phyloP scores from a whole-genome alignment of 768 basidiomycete species.

The Suillus weaverae region DNA sequence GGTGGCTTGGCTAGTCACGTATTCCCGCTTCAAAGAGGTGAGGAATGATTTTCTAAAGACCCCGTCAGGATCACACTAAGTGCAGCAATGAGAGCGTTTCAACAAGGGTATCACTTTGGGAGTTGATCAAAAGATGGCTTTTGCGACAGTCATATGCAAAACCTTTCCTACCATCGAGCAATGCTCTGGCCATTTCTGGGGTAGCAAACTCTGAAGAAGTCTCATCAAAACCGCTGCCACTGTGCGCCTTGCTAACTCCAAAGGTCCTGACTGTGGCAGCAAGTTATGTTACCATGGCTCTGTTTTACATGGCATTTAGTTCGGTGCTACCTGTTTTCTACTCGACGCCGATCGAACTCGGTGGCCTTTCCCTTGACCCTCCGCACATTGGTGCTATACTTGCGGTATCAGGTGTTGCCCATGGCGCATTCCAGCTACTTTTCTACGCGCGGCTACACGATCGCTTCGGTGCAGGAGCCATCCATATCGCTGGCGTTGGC shows the following conservation, averaged over 20 bases:
- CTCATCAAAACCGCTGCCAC: conserved; percentile 35
- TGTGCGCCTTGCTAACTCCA: conserved; percentile 46
- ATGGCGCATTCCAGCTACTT: conserved; percentile 58
- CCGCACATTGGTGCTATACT: conserved; percentile 18
- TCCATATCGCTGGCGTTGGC: conserved; percentile 52
- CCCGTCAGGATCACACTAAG: not conserved
- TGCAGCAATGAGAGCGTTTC: conserved; percentile 33
- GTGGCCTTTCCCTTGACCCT: conserved; percentile 11
- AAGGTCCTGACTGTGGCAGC: conserved; percentile 51
- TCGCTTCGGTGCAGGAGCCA: conserved; percentile 54
- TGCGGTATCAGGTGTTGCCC: conserved; percentile 48
- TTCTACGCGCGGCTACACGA: conserved; percentile 58
- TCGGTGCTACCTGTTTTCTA: conserved; percentile 33
- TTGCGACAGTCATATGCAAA: not conserved
- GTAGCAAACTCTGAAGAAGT: conserved; percentile 9
- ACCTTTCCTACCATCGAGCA: not conserved
- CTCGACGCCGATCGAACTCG: conserved; percentile 15
- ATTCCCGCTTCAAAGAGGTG: conserved; percentile 53
- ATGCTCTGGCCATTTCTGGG: not conserved
- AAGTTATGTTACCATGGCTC: conserved; percentile 59
- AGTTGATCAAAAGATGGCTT: conserved; percentile 7
- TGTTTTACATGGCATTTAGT: conserved; percentile 60
- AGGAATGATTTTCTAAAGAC: not conserved
- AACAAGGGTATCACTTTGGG: not conserved
- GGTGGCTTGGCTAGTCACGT: conserved; percentile 47